Base-by-base conservation (phyloP, 495 filamentous ascomycete genomes). In the Chaetomium cochliodes region DNA sequence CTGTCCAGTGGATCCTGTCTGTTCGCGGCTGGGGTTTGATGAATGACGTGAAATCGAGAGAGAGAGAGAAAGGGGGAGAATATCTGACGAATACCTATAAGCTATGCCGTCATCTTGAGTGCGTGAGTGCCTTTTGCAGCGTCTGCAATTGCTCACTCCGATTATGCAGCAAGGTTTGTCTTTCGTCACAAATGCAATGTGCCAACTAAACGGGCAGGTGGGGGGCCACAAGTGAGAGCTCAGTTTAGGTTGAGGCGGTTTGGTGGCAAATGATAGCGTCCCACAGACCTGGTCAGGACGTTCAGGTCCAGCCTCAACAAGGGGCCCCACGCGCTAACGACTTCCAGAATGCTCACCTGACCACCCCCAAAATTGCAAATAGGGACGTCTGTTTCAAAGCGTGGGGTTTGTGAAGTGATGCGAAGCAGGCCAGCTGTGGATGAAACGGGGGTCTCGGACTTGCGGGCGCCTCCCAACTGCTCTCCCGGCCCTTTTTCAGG, bases 341-440 rank as follows among this genome's bases (percentile, higher is more conserved):
- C 47, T 50, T 50, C 51, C 13, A 46, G 50, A 54, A 44, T 26
- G 60, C 39, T 55, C 60, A 62, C 50, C 22, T 62, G 60, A 62
- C 51, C 60, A 25, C 13, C 26, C 50, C 53, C 15, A 2, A 55
- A 50, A 62, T 62, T 62, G 60, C 39, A 26, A 23, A 55, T 46
- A 26, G 37, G 50, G 37, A 16, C 39, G 11, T 51, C 39, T 20
- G 39, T 47, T 56, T 47, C 50, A 33, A 33, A 54, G 39, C 60
- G 60, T 63, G 51, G 60, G 60, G 52, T 63, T 7, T 37, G 33
- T 37, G 33, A 37, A 37, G 3, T 37, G 33, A 37, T 37, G 15
- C 26, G 33, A 63, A 53, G 20, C 28, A 26, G 47, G 28, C 44
- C 28, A n/a, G 11, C 26, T 50, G n/a, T 33, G 12, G 39, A 25